These are phyloP conservation scores for Paratinospora sagittata DNA, from an alignment of 164 flowering plant species.

Conservation along the genomic window DNA sequence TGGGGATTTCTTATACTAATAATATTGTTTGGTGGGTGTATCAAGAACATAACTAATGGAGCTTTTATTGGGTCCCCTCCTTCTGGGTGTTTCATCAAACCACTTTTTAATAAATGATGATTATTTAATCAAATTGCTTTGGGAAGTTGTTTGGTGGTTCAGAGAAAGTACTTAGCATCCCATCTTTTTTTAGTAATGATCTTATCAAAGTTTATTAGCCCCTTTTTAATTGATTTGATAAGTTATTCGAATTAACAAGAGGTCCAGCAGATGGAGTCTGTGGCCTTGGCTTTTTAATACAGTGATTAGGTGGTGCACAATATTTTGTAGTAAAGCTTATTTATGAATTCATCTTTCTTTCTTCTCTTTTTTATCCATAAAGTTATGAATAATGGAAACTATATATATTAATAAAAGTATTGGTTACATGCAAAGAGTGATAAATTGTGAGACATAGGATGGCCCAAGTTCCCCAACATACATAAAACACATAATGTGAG, in stretches of 20 bases:
- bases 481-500: neutral
- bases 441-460: neutral
- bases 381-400: no score
- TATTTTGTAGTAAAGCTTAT: no score
- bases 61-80: neutral
- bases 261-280: no score
- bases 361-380: no score
- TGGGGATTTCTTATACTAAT: neutral
- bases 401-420: neutral
- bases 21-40: neutral
- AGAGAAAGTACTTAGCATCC: neutral
- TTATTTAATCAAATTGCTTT: neutral
- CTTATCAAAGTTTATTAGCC: neutral
- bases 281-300: no score
- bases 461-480: neutral
- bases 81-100: neutral
- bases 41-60: neutral
- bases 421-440: neutral
- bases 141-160: neutral
- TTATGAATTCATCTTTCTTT: no score
- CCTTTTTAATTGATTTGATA: neutral
- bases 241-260: no score
- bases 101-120: conserved; percentile 1
- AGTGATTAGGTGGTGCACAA: no score
- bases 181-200: neutral